Conservation (phyloP, 1,284 basidiomycete species). For the Ceraceosorus bombacis region DNA sequence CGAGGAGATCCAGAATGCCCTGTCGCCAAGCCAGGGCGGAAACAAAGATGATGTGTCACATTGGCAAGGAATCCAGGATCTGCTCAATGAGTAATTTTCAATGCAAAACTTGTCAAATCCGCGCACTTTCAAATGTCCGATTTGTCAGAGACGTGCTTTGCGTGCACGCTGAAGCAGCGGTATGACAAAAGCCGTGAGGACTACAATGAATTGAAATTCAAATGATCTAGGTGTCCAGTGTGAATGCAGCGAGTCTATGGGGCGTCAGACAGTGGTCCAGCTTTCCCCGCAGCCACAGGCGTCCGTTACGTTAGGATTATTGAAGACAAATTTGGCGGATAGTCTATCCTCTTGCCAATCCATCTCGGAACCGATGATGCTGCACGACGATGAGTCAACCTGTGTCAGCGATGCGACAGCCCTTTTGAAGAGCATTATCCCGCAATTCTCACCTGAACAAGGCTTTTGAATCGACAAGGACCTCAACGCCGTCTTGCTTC, state of each 20-base stretch:
- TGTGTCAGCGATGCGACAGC: too few species aligned
- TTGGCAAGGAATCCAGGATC: slow-evolving; percentile 68
- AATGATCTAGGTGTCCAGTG: too few species aligned
- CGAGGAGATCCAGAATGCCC: slow-evolving; percentile 63
- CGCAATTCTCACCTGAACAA: slow-evolving; percentile 57
- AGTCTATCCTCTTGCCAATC: slow-evolving; percentile 74
- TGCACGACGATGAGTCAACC: slow-evolving; percentile 39
- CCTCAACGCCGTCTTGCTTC: slow-evolving; percentile 62
- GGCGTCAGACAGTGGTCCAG: slow-evolving; percentile 14
- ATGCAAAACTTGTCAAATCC: too few species aligned
- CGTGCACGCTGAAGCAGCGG: too few species aligned
- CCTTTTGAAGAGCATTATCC: too few species aligned
- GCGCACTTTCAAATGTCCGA: too few species aligned
- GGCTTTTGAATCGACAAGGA: slow-evolving; percentile 93
- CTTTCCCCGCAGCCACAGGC: slow-evolving; percentile 89
- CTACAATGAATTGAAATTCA: too few species aligned
- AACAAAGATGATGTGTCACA: slow-evolving; percentile 54
- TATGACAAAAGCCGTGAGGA: too few species aligned
- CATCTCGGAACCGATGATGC: slow-evolving; percentile 97
- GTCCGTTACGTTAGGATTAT: slow-evolving; percentile 65
- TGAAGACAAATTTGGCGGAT: slow-evolving; percentile 76
- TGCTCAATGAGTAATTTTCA: slow-evolving; percentile 51
- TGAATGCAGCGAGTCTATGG: too few species aligned
- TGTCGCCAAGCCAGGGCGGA: slow-evolving; percentile 1
- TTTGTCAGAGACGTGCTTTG: too few species aligned